Conservation (phyloP, 495 filamentous ascomycete genomes). For the Parmelia sp. region DNA sequence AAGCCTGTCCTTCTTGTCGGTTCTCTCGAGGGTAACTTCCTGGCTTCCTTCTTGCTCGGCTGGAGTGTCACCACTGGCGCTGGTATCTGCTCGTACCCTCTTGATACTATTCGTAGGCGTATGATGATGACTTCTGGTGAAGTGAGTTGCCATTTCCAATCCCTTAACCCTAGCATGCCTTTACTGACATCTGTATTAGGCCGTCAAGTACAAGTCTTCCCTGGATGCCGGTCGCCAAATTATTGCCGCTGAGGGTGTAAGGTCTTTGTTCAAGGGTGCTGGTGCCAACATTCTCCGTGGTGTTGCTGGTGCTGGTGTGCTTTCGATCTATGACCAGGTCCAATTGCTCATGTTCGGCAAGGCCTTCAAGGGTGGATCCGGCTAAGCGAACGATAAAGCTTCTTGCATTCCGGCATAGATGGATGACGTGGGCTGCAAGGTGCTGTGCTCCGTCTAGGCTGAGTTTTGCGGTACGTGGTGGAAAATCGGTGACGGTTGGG, state of each 20-base stretch:
- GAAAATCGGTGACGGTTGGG: constrained; percentile 10
- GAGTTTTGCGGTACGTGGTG: constrained; percentile 10
- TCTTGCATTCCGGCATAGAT: constrained; percentile 17
- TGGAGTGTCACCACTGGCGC: constrained; percentile 99
- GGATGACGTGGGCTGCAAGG: constrained; percentile 19
- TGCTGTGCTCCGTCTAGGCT: constrained; percentile 14
- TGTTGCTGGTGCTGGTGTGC: constrained; percentile 99
- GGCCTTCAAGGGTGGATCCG: constrained; percentile 91
- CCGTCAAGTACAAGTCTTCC: constrained; percentile 98
- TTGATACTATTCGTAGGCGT: constrained; percentile 99
- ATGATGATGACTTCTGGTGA: constrained; percentile 99
- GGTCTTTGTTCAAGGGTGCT: constrained; percentile 99
- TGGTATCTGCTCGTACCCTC: constrained; percentile 99
- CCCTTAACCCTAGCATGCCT: neutral
- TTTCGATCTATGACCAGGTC: constrained; percentile 99
- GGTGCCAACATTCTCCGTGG: constrained; percentile 99
- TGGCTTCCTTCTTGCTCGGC: constrained; percentile 96
- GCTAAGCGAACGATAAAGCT: constrained; percentile 49
- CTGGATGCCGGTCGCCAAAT: constrained; percentile 93
- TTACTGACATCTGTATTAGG: constrained; percentile 42
- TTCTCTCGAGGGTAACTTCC: constrained; percentile 91
- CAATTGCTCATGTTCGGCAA: constrained; percentile 99
- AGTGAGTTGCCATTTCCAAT: constrained; percentile 38
- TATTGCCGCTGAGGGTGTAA: constrained; percentile 90
- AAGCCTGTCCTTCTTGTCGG: constrained; percentile 96